Percentiles rank a stretch among this genome's conserved stretches.
Conservation (phyloP, 768 basidiomycete genomes). For the Lactifluus rugatus region DNA sequence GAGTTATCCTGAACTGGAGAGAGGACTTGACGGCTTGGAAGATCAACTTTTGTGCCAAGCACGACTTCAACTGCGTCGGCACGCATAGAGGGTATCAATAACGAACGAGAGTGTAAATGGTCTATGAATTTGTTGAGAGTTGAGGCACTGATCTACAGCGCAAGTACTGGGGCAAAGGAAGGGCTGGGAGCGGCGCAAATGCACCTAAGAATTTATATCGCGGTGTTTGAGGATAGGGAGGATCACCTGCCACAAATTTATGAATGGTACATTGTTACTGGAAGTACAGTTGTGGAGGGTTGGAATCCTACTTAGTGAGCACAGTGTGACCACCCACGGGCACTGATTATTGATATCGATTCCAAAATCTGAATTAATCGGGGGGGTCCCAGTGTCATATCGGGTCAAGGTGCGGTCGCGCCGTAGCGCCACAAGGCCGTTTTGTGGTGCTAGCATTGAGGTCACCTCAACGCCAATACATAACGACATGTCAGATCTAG, state of each 20-base stretch:
- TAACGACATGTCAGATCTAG: too few species aligned
- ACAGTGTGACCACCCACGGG: too few species aligned
- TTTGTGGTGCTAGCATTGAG: too few species aligned
- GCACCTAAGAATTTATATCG: background rate
- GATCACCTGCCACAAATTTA: slow-evolving; percentile 1
- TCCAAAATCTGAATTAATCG: too few species aligned
- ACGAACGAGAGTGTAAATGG: background rate
- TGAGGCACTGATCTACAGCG: background rate
- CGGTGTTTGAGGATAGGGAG: background rate
- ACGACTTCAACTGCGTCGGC: background rate
- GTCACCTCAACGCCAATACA: too few species aligned
- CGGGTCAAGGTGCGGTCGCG: too few species aligned
- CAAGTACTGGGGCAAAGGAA: background rate
- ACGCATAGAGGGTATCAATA: background rate
- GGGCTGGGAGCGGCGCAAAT: background rate
- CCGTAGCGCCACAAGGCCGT: too few species aligned
- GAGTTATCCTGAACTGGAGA: background rate
- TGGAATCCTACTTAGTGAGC: too few species aligned
- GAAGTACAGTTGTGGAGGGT: background rate
- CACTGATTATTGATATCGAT: too few species aligned
- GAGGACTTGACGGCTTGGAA: background rate
- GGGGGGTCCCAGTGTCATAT: too few species aligned
- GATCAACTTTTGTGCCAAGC: background rate
- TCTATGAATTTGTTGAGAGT: background rate
- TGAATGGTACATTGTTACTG: background rate